Conservation (phyloP, 202 grass and related monocot species). For the Hordeum pubiflorum region DNA sequence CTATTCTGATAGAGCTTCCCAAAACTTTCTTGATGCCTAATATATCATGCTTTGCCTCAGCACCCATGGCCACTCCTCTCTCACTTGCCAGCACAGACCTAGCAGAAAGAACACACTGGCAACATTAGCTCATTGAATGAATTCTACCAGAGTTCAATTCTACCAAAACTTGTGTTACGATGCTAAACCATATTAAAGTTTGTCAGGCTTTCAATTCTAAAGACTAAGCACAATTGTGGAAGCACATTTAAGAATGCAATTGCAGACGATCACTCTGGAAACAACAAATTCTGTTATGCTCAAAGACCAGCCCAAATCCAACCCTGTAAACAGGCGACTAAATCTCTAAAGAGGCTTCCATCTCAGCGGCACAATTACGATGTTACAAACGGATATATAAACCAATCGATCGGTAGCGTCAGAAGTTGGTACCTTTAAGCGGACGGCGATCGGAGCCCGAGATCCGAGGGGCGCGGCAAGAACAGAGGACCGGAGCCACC, state of each 20-base stretch:
- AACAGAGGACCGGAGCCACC: background rate
- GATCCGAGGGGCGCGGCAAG: background rate
- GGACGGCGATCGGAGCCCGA: constrained; percentile 11
- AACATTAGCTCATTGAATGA: background rate
- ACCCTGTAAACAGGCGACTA: background rate
- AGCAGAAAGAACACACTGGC: background rate
- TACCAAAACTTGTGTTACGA: background rate
- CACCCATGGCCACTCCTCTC: constrained; percentile 29
- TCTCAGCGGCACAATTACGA: background rate
- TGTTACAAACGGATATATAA: background rate
- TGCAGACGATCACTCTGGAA: background rate
- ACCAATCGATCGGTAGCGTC: no score
- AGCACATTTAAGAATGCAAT: background rate
- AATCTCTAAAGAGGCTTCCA: background rate
- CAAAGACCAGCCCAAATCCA: background rate
- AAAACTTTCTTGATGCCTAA: constrained; percentile 37
- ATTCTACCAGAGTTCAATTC: background rate
- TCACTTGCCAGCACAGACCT: background rate
- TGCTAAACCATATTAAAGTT: background rate
- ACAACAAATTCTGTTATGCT: background rate
- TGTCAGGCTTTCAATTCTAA: background rate
- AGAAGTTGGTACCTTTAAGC: constrained; percentile 22
- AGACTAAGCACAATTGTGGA: background rate
- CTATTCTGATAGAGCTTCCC: constrained; percentile 36
- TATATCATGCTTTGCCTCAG: constrained; percentile 15